phyloP scores from a whole-genome alignment of 208 protist species.

The Wallacemonas sp. region DNA sequence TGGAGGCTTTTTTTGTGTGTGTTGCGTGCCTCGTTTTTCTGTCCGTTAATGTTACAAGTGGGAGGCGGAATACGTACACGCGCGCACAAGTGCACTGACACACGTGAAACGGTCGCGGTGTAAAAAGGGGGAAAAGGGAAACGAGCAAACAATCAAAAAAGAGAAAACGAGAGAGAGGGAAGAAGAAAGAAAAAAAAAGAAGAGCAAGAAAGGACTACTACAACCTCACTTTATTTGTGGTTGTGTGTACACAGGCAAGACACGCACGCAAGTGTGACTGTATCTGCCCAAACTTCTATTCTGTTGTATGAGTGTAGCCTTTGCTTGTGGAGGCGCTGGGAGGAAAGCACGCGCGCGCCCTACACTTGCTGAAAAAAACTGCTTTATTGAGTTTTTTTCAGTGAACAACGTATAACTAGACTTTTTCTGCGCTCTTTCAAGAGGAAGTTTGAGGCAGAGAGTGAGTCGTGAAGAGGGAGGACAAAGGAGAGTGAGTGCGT shows the following conservation, averaged over 20 bases:
- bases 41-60: constrained; percentile 1
- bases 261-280: background rate
- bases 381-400: no score
- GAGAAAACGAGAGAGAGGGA: background rate
- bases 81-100: background rate
- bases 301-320: background rate
- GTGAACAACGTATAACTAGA: no score
- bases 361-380: no score
- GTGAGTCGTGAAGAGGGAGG: no score
- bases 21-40: constrained; percentile 10
- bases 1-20: constrained; percentile 1
- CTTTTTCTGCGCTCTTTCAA: no score
- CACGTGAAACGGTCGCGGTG: background rate
- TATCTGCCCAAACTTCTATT: background rate
- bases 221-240: no score
- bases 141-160: constrained; percentile 18
- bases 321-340: no score
- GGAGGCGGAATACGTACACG: background rate
- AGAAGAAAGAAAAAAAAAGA: constrained; percentile 19
- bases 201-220: no score
- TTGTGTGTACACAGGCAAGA: no score
- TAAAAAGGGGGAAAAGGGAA: background rate
- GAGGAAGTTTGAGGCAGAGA: no score
- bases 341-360: no score
- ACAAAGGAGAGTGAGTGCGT: no score